Evolutionary conservation across 805 yeast genomes (phyloP), one percentile per base, ranked within the genome.

Genomic region (Candida nitratophila): DNA sequence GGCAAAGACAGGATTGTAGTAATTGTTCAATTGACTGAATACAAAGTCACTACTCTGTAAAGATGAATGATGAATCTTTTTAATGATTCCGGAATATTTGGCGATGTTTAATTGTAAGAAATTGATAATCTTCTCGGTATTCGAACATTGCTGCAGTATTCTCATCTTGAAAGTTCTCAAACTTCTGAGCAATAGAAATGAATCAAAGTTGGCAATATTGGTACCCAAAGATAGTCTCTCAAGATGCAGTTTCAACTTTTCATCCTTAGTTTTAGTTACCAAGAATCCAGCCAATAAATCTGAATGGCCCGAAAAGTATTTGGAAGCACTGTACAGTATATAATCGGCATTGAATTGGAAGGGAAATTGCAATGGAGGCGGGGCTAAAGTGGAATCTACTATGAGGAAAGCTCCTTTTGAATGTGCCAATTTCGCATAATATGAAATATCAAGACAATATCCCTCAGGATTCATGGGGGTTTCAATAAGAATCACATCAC

Each of bases 381-480:
- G 80, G 1, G 79, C 80, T 50, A 76, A 66, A 0, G 81, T 76
- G 11, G 80, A 69, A 57, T 76, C 81, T 2, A 76, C 76, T 21
- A 73, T 47, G 19, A 76, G 52, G 29, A 60, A 55, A 2, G 77
- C 74, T 5, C 72, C 70, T 43, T 59, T 61, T 2, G 54, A 54
- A 49, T 74, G 78, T 0, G 78, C 76, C 36, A 60, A 47, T 5
- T 63, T 56, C 0, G 79, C 73, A 53, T 62, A 74, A 39, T 63
- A 55, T 10, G 63, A 52, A 32, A 76, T 69, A 50, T 74, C 73
- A 30, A 62, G 56, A 40, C 66, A 62, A 30, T 60, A 62, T 1
- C 79, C 78, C 45, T 66, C 66, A 5, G 81, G 81, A 56, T 76
- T 76, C 56, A 75, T 71, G 10, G 81, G 81, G 3, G 80, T 69